phyloP scores from a whole-genome alignment of 1,284 basidiomycete species.

The Malassezia globosa region DNA sequence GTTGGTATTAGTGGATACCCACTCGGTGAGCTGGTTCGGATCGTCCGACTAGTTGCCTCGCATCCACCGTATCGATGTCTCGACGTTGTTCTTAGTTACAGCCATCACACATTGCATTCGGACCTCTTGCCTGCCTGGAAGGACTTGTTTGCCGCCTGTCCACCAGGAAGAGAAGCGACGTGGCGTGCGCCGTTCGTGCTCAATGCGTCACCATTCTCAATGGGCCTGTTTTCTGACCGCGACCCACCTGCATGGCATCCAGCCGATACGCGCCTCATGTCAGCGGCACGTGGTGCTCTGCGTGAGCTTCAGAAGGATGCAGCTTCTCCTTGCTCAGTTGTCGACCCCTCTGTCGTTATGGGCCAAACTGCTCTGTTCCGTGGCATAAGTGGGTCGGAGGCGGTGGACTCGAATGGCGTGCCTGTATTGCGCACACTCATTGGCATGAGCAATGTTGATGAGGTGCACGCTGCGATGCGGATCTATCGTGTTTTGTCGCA shows the following conservation, averaged over 20 bases:
- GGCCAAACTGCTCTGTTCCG: conserved; percentile 31
- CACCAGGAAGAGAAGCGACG: not conserved
- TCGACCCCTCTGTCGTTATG: conserved; percentile 19
- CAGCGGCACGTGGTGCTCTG: conserved; percentile 45
- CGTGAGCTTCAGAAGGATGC: conserved; percentile 11
- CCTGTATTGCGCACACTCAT: conserved; percentile 33
- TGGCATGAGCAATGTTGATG: conserved; percentile 37
- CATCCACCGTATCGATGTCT: conserved; percentile 42
- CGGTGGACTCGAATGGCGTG: not conserved
- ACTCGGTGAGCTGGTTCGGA: conserved; percentile 72
- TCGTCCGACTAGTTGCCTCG: conserved; percentile 59
- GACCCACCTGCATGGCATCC: conserved; percentile 74
- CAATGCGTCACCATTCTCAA: conserved; percentile 77
- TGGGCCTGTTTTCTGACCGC: conserved; percentile 68
- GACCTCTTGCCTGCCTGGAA: conserved; percentile 33
- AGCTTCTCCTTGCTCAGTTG: not conserved
- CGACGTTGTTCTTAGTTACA: conserved; percentile 41
- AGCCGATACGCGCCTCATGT: conserved; percentile 54
- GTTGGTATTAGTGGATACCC: conserved; percentile 86
- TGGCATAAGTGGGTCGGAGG: conserved; percentile 25
- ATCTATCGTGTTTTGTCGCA: conserved; percentile 26
- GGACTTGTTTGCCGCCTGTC: conserved; percentile 22
- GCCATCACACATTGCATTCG: conserved; percentile 39
- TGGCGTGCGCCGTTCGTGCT: conserved; percentile 55
- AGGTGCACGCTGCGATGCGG: conserved; percentile 37